Evolutionary conservation across 805 yeast genomes (phyloP).

Genomic region (Candida suzukii): DNA sequence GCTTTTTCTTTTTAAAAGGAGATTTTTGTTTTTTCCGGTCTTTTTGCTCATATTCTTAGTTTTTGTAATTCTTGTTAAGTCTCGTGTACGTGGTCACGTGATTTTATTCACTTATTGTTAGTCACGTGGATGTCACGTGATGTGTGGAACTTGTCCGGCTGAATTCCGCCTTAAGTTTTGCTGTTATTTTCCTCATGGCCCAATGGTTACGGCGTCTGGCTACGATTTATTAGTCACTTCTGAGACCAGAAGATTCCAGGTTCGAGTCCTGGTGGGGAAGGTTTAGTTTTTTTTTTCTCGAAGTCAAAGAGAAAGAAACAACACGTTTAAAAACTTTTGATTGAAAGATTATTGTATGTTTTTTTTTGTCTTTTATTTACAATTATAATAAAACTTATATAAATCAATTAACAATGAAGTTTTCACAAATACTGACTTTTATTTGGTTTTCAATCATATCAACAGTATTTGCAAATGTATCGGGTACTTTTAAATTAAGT

Average conservation of each 20-base stretch:
- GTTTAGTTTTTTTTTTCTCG: conserved; percentile 8
- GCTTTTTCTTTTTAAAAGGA: too few species aligned
- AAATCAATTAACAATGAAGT: neutral
- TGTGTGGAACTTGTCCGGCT: neutral
- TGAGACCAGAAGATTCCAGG: conserved; percentile 39
- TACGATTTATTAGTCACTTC: conserved; percentile 35
- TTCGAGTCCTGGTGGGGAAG: conserved; percentile 44
- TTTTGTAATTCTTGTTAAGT: too few species aligned
- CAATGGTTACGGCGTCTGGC: conserved; percentile 74
- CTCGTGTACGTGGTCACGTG: too few species aligned
- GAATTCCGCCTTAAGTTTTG: neutral
- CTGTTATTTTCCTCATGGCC: conserved; percentile 55
- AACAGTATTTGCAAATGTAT: neutral
- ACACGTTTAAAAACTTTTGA: too few species aligned
- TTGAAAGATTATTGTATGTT: too few species aligned
- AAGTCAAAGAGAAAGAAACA: neutral
- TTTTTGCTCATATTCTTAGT: too few species aligned
- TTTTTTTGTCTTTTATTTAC: too few species aligned
- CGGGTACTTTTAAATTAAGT: neutral
- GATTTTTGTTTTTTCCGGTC: too few species aligned
- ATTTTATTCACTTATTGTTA: too few species aligned
- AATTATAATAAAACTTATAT: too few species aligned
- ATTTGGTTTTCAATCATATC: neutral
- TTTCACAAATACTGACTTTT: neutral
- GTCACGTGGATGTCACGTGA: neutral